Conservation (phyloP, 2,329 filamentous ascomycete species). For the Exophiala bonariae region DNA sequence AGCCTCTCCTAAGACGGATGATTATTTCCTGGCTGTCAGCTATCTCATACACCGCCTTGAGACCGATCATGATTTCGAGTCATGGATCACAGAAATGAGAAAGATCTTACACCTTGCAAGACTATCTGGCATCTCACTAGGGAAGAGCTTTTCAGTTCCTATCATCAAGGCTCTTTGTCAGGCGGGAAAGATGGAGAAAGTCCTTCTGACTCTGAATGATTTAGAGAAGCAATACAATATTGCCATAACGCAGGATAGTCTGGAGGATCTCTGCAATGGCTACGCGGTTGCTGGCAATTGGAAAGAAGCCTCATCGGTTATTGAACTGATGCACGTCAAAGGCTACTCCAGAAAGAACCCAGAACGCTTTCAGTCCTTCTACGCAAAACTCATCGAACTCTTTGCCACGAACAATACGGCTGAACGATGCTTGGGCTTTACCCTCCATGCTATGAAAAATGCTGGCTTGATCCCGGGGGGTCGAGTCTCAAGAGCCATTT, state of each 20-base stretch:
- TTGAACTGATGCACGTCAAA: conserved; percentile 39
- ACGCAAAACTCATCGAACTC: conserved; percentile 15
- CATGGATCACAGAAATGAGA: conserved; percentile 30
- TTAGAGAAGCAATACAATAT: conserved; percentile 35
- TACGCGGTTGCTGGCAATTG: conserved; percentile 41
- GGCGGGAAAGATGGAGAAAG: conserved; percentile 36
- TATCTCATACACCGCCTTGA: conserved; percentile 35
- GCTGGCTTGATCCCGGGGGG: conserved; percentile 19
- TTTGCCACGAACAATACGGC: conserved; percentile 10
- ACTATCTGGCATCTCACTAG: conserved; percentile 23
- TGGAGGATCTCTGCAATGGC: conserved; percentile 38
- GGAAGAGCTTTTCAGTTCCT: conserved; percentile 41
- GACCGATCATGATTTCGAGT: conserved; percentile 35
- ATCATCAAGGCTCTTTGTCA: conserved; percentile 41
- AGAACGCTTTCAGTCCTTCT: conserved; percentile 11
- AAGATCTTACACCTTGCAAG: conserved; percentile 25
- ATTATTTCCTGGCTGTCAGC: conserved; percentile 1
- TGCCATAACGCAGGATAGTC: conserved; percentile 34
- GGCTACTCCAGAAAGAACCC: conserved; percentile 31
- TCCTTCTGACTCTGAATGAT: conserved; percentile 34
- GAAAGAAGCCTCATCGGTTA: conserved; percentile 38
- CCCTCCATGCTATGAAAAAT: conserved; percentile 19
- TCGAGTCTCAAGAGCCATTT: conserved; percentile 16
- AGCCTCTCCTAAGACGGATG: neutral
- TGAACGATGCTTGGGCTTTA: conserved; percentile 13